Evolutionary conservation across 345 rosid genomes (phyloP), one percentile per base, ranked within the genome.

Genomic region (Lenwebbia sp.): DNA sequence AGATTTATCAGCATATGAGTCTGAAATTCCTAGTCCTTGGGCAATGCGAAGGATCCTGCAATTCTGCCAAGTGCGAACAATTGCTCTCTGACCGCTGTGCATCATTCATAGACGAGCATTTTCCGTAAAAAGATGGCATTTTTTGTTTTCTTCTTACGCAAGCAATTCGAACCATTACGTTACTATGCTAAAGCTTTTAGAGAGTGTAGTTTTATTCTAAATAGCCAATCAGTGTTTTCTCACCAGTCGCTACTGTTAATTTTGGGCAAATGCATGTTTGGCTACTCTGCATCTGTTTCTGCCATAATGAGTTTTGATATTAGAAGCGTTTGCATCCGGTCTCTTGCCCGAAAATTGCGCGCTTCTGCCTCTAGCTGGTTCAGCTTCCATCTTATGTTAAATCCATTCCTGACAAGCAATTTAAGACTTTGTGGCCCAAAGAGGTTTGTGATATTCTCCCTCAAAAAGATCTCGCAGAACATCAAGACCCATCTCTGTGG

Each of bases 401-500:
- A 21, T 37, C 47, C 26, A 70, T 33, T 70, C 78, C 7, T 3
- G 78, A 70, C 40, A 19, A 37, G 78, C 47, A 3, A 19, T 70
- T 19, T 50, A 50, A 50, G 14, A 50, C 13, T 50, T 11, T 50
- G 52, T 50, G 52, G 52, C 52, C 52, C 52, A 50, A 50, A 50
- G 52, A 50, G 13, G 52, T 50, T 50, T 50, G 52, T 50, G 13
- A 50, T 50, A 10, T 50, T 50, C 12, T 50, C 52, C 51, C 52
- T 50, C 52, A 50, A 50, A 49, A 50, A 50, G 13, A 50, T 50
- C 52, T 11, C 4, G 52, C 52, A 50, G 14, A 50, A 50, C 14
- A 50, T 50, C 52, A 50, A 50, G 52, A 50, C 52, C 52, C 13
- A 50, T 54, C 94, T 93, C 82, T 41, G 82, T 6, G 33, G 28